Percentiles rank a stretch among this genome's conserved stretches.
phyloP scores from a whole-genome alignment of 2,329 filamentous ascomycete genomes.

The Exophiala aquamarina region DNA sequence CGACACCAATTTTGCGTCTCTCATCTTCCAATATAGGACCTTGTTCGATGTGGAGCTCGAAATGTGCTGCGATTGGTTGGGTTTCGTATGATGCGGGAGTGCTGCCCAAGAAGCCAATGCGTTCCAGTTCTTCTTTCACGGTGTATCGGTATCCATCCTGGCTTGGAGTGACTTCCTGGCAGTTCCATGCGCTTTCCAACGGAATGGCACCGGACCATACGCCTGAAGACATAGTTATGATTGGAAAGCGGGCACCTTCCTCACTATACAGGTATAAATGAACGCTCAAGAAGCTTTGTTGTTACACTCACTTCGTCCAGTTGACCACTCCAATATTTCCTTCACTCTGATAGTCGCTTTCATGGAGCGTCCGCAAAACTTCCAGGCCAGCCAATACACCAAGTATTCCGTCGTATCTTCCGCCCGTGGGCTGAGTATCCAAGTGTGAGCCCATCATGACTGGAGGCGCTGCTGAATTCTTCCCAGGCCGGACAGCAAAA shows the following conservation, averaged over 20 bases:
- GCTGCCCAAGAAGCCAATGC: conserved; percentile 67
- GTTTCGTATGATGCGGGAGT: conserved; percentile 56
- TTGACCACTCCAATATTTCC: conserved; percentile 73
- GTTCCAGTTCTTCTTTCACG: conserved; percentile 65
- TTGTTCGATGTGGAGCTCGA: conserved; percentile 65
- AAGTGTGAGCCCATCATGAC: conserved; percentile 71
- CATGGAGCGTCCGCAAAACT: conserved; percentile 66
- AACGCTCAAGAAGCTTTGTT: conserved; percentile 30
- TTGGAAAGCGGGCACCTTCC: conserved; percentile 77
- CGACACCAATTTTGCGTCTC: conserved; percentile 65
- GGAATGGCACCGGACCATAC: conserved; percentile 71
- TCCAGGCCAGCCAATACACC: conserved; percentile 73
- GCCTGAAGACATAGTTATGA: conserved; percentile 70
- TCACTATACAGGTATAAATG: conserved; percentile 53
- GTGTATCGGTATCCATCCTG: conserved; percentile 38
- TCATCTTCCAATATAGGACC: conserved; percentile 38
- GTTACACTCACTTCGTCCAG: conserved; percentile 61
- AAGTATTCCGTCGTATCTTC: conserved; percentile 73
- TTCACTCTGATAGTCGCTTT: conserved; percentile 66
- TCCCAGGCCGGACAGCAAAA: conserved; percentile 69
- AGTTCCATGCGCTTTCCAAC: conserved; percentile 58
- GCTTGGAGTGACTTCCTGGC: conserved; percentile 58
- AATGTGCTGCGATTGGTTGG: conserved; percentile 56
- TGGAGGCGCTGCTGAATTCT: conserved; percentile 55
- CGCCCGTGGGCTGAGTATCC: conserved; percentile 53